Evolutionary conservation across 2,329 filamentous ascomycete species (phyloP).

Genomic region (Alternaria longipes): DNA sequence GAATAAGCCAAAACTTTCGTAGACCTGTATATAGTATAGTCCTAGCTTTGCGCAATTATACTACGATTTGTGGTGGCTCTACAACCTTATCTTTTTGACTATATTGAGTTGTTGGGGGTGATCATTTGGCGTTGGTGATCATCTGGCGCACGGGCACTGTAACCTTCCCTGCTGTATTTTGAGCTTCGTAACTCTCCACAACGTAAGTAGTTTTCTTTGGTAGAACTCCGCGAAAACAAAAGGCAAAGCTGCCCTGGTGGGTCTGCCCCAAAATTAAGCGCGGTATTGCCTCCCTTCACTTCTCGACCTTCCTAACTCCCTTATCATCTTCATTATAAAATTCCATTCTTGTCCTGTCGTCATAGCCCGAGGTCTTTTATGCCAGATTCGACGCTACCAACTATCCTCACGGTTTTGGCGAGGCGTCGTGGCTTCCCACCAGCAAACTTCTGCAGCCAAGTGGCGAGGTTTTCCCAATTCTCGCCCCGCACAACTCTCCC

Average conservation of each 20-base stretch:
- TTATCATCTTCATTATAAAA: neutral
- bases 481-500: constrained; percentile 24
- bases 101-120: too few relatives aligned
- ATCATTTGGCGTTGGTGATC: too few relatives aligned
- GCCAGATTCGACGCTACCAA: constrained; percentile 9
- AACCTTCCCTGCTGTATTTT: neutral
- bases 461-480: constrained; percentile 24
- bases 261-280: neutral
- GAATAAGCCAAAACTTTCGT: too few relatives aligned
- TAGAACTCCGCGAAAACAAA: neutral
- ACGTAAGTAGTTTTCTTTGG: neutral
- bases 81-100: too few relatives aligned
- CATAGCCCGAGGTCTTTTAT: constrained; percentile 5
- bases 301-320: neutral
- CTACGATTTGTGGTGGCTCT: too few relatives aligned
- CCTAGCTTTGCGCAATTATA: too few relatives aligned
- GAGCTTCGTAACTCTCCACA: neutral
- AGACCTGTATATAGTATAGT: too few relatives aligned
- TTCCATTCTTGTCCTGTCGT: neutral
- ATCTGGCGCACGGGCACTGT: too few relatives aligned
- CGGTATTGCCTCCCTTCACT: neutral
- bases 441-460: constrained; percentile 23
- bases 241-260: neutral
- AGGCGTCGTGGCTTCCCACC: constrained; percentile 15
- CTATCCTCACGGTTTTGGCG: constrained; percentile 15